Evolutionary conservation across 495 filamentous ascomycete species (phyloP), one percentile per base, ranked within the genome.

Genomic region (Parathielavia appendiculata): DNA sequence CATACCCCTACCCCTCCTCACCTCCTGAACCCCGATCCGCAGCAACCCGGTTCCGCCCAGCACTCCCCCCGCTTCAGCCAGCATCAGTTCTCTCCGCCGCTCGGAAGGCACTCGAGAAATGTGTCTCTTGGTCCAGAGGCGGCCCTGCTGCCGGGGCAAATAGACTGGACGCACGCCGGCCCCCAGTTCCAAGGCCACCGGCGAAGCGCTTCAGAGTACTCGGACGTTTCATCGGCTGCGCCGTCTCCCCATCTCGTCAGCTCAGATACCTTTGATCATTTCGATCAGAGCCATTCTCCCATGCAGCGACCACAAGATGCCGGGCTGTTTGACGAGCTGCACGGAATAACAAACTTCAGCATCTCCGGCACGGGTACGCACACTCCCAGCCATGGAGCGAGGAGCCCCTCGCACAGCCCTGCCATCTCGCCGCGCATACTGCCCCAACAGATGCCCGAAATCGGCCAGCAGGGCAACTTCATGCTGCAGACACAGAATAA

Each of bases 121-220:
- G 79, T 86, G 19, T 95, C 91, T 9, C 74, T 96, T 43, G 90
- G 88, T 46, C 91, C 91, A 4, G 80, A 89, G 46, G 88, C 84
- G 41, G 87, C 90, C 20, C 82, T 86, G 65, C 75, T 85, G 57
- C 84, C 83, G 36, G 80, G 78, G 12, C 87, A 86, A 57, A 52
- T 79, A 35, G 87, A 91, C 53, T 92, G 89, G 89, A 80, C 76
- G 38, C 83, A 90, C 16, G 45, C 54, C 69, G 78, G 82, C 54
- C 74, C 74, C 44, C 83, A 86, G 63, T 97, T 95, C 64, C 83
- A 87, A 55, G 74, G 76, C 7, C 91, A 97, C 69, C 83, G 91
- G 54, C 81, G 91, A 66, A 83, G 87, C 38, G 89, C 92, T 1
- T 97, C 92, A 8, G 93, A 97, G 68, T 89, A 88, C 63, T 97